Base-by-base conservation (phyloP, 306 rosid species). In the Calophaca sinica region DNA sequence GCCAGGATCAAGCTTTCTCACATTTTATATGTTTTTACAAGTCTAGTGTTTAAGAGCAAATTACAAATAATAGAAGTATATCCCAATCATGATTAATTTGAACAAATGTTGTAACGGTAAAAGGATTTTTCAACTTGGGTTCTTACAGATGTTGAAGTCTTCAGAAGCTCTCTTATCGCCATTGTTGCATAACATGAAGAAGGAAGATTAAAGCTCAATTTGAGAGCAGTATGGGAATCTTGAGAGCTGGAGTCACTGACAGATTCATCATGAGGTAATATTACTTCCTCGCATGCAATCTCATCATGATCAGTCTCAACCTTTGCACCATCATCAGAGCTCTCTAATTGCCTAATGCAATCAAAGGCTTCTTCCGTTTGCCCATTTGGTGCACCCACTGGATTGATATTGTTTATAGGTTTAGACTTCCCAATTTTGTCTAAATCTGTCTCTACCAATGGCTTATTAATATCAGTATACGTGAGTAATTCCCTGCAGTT, bases 111-210 rank as follows among this genome's bases (percentile, higher is more conserved):
- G 9, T 15, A 65, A 71, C 28, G 46, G 26, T 62, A 57, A 13
- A 2, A 62, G 73, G 63, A 53, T 6, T 57, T 51, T 57, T 69
- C 13, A 42, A 29, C 45, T 53, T 13, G 71, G 70, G 76, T 62
- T 76, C 98, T 80, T 88, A 92, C 96, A 73, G 99, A 94, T 75
- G 99, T 92, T 60, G 98, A 92, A 28, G 96, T 90, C 89, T 94
- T 94, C 72, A 94, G 85, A 78, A 94, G 90, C 90, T 94, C 98
- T 86, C 98, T 86, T 88, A 92, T 87, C 64, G 98, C 98, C 96
- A 92, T 90, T 28, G 99, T 94, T 45, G 99, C 99, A 72, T 94
- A 94, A 81, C 96, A 90, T 4, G 99, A 94, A 53, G 99, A 46
- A 14, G 99, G 96, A 70, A 94, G 96, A 60, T 92, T 94, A 63